phyloP scores from a whole-genome alignment of 768 basidiomycete genomes.

The Boletellus emodensis region DNA sequence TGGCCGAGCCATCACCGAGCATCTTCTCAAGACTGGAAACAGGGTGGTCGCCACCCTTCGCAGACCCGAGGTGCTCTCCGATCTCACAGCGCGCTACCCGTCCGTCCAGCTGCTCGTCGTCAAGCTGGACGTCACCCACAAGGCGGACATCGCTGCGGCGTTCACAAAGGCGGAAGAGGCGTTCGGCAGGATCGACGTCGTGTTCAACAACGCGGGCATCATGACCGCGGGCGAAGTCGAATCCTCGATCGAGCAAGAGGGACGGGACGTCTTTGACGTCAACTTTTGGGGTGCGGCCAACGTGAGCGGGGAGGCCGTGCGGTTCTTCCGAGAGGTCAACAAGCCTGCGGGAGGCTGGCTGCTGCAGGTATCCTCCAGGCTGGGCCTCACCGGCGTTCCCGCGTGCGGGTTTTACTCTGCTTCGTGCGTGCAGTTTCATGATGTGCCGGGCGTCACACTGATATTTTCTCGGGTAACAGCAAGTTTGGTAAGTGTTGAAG shows the following conservation, averaged over 20 bases:
- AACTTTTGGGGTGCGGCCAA: constrained; percentile 28
- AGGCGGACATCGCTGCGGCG: constrained; percentile 21
- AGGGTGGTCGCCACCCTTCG: constrained; percentile 43
- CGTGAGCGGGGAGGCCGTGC: background rate
- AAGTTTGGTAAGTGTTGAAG: constrained; percentile 11
- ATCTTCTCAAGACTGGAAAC: constrained; percentile 33
- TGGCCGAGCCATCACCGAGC: constrained; percentile 32
- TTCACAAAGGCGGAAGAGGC: constrained; percentile 22
- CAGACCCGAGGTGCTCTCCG: constrained; percentile 30
- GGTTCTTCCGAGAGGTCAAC: background rate
- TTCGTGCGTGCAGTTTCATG: constrained; percentile 13
- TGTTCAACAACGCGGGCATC: constrained; percentile 35
- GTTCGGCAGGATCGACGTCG: constrained; percentile 36
- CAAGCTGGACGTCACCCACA: constrained; percentile 32
- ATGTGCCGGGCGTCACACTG: background rate
- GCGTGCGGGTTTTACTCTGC: constrained; percentile 23
- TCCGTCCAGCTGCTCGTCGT: constrained; percentile 27
- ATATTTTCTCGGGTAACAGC: background rate
- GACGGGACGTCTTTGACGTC: constrained; percentile 35
- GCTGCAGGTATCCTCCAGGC: constrained; percentile 35
- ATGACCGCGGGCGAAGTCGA: constrained; percentile 35
- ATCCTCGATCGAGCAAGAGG: constrained; percentile 26
- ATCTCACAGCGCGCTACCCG: constrained; percentile 23
- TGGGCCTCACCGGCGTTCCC: constrained; percentile 25
- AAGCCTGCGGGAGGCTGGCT: constrained; percentile 35